phyloP scores from a whole-genome alignment of 2,329 filamentous ascomycete species.

The Cladosporium colombiae region DNA sequence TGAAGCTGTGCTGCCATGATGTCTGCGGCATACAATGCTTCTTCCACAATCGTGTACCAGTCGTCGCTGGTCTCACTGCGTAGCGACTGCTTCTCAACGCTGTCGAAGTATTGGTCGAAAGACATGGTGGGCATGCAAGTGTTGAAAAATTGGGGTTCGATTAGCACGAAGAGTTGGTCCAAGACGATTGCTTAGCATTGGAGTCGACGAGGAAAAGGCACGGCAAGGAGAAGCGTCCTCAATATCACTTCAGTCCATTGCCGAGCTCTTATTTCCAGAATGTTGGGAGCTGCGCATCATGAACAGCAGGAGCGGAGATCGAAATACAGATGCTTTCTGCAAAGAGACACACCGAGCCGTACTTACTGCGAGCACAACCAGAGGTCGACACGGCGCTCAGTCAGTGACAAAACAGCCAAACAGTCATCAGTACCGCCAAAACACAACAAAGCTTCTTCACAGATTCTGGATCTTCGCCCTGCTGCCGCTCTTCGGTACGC shows the following conservation, averaged over 20 bases:
- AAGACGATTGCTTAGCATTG: not conserved
- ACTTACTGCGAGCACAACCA: constrained; percentile 1
- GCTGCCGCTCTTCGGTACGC: not conserved
- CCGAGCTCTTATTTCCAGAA: not conserved
- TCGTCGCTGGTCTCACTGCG: not conserved
- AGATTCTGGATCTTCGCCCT: not conserved
- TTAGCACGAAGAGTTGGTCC: not conserved
- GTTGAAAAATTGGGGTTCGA: not conserved
- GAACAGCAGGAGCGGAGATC: not conserved
- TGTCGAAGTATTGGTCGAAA: constrained; percentile 17
- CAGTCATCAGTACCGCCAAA: not conserved
- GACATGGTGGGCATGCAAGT: constrained; percentile 5
- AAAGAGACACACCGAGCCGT: constrained; percentile 1
- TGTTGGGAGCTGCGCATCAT: not conserved
- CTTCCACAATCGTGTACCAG: constrained; percentile 13
- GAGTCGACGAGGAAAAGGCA: not conserved
- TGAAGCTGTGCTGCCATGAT: not conserved
- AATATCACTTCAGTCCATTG: not conserved
- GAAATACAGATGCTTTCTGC: not conserved
- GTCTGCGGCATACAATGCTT: constrained; percentile 12
- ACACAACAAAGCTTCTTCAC: not conserved
- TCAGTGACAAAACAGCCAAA: not conserved
- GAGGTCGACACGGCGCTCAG: not conserved
- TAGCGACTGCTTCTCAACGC: not conserved
- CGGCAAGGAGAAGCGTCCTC: not conserved